Percentiles rank a stretch among this genome's conserved stretches.
Conservation (phyloP, 108 stramenopile species). For the Aureococcus anophagefferens region DNA sequence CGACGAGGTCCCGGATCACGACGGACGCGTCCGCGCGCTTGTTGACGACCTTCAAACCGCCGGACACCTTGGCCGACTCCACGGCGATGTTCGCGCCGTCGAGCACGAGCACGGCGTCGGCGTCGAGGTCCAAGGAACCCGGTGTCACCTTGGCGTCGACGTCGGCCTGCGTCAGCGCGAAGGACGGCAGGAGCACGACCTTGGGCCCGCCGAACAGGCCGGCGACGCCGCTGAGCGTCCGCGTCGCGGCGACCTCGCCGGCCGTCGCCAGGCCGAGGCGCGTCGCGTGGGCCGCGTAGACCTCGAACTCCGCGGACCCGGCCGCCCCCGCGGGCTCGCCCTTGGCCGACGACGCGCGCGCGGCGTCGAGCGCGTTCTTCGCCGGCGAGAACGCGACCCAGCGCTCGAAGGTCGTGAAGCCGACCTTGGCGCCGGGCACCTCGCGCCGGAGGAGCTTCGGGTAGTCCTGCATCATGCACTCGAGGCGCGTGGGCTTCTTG, state of each 20-base stretch:
- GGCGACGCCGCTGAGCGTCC: constrained; percentile 46
- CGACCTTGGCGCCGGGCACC: constrained; percentile 14
- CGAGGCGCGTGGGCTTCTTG: constrained; percentile 54
- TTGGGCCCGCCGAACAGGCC: constrained; percentile 72
- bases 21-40: background rate
- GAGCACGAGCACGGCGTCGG: background rate
- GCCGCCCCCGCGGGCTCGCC: constrained; percentile 9
- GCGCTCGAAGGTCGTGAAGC: constrained; percentile 51
- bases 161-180: constrained; percentile 67
- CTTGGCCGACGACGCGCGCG: constrained; percentile 58
- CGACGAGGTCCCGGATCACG: background rate
- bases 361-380: constrained; percentile 83
- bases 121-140: background rate
- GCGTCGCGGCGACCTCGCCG: background rate
- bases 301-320: background rate
- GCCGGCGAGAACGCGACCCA: constrained; percentile 92
- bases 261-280: background rate
- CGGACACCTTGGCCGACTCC: background rate
- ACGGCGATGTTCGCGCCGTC: background rate
- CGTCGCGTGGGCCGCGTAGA: background rate
- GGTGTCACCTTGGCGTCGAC: constrained; percentile 45
- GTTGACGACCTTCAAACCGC: background rate
- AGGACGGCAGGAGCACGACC: constrained; percentile 59
- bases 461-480: constrained; percentile 60
- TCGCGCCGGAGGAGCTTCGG: constrained; percentile 64